Percentiles rank a stretch among this genome's conserved stretches.
Conservation (phyloP, 164 flowering plant species). For the Cinnamomum chago region DNA sequence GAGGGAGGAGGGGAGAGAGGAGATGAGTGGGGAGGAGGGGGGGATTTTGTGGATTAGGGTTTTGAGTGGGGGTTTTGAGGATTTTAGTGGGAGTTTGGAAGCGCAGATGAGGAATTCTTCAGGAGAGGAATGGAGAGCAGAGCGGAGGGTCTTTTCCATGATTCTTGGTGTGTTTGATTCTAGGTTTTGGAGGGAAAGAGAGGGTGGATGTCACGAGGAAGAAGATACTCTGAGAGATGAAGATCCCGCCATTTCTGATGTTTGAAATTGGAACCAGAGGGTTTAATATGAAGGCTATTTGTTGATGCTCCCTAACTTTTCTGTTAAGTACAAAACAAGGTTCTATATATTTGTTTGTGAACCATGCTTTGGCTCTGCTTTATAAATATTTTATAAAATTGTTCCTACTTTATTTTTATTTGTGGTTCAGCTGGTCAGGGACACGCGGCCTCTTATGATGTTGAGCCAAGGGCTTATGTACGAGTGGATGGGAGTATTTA, state of each 20-base stretch:
- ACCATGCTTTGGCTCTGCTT: too few species aligned
- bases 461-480: too few species aligned
- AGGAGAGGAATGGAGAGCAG: conserved; percentile 57
- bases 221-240: background rate
- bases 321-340: too few species aligned
- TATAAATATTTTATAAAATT: too few species aligned
- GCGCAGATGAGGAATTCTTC: conserved; percentile 62
- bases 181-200: background rate
- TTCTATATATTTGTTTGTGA: too few species aligned
- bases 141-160: conserved; percentile 35
- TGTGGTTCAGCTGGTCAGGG: too few species aligned
- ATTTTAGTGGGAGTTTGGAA: conserved; percentile 31
- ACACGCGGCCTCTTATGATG: too few species aligned
- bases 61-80: conserved; percentile 58
- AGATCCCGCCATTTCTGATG: background rate
- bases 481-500: too few species aligned
- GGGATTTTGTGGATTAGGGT: conserved; percentile 47
- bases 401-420: too few species aligned
- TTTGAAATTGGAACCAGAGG: background rate
- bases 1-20: conserved; percentile 66
- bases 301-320: too few species aligned
- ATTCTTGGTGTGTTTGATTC: background rate
- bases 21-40: conserved; percentile 41
- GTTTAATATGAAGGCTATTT: background rate
- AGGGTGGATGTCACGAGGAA: background rate